A percentile compares a stretch with the other conserved stretches of the same genome.
phyloP scores from a whole-genome alignment of 176 grass and related monocot genomes.

The Juncus inflexus region DNA sequence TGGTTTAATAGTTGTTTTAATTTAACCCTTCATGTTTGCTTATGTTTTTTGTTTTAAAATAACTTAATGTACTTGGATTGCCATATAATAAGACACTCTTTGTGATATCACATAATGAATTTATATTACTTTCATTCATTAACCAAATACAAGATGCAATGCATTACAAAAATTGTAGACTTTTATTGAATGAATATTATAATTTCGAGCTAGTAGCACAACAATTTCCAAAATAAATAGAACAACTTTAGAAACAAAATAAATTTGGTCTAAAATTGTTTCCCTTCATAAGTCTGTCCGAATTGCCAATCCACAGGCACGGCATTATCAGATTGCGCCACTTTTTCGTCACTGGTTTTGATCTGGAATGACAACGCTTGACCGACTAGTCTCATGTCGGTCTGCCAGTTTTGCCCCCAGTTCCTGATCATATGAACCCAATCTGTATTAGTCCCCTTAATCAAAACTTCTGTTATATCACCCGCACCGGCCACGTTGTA shows the following conservation, averaged over 20 bases:
- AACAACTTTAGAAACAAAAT: not conserved
- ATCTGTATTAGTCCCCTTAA: constrained; percentile 24
- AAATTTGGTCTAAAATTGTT: not conserved
- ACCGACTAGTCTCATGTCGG: constrained; percentile 5
- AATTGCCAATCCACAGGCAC: constrained; percentile 37
- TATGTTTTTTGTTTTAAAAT: no score
- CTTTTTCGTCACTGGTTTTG: constrained; percentile 22
- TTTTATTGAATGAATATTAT: not conserved
- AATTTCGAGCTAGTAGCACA: not conserved
- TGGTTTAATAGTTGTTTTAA: no score
- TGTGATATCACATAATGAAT: constrained; percentile 1
- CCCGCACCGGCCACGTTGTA: constrained; percentile 35
- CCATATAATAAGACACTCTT: not conserved
- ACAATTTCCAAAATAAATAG: constrained; percentile 3
- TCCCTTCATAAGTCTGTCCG: constrained; percentile 25
- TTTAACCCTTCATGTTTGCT: no score
- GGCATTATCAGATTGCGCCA: constrained; percentile 25
- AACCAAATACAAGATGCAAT: not conserved
- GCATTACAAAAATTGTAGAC: not conserved
- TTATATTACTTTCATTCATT: not conserved
- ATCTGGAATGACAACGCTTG: constrained; percentile 29
- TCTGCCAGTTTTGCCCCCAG: constrained; percentile 47
- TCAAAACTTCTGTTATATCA: constrained; percentile 20
- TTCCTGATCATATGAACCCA: constrained; percentile 35
- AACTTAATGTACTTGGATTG: no score